These are phyloP conservation scores for Penicillium palitans DNA, from an alignment of 2,329 filamentous ascomycete genomes.

Conservation along the genomic window DNA sequence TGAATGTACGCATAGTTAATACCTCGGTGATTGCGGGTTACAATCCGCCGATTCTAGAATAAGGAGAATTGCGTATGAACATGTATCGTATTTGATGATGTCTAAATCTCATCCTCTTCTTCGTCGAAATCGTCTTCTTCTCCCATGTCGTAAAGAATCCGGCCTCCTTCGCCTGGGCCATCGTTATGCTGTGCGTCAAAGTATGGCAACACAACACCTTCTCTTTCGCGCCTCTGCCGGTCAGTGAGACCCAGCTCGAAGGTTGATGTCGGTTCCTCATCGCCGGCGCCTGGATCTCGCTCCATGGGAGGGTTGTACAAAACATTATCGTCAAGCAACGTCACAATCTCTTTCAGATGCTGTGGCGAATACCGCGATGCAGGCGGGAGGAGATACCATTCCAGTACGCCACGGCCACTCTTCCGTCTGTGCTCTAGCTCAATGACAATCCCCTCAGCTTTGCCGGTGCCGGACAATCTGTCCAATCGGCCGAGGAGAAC, in stretches of 20 bases:
- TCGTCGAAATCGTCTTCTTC: slow-evolving; percentile 96
- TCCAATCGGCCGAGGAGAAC: slow-evolving; percentile 66
- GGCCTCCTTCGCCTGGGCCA: slow-evolving; percentile 76
- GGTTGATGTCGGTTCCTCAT: slow-evolving; percentile 67
- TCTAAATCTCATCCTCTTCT: slow-evolving; percentile 85
- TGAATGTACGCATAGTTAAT: slow-evolving; percentile 42
- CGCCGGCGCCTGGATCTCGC: slow-evolving; percentile 43
- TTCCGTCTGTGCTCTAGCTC: slow-evolving; percentile 84
- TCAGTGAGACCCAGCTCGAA: slow-evolving; percentile 88
- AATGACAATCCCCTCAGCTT: slow-evolving; percentile 66
- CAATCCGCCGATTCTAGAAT: slow-evolving; percentile 24
- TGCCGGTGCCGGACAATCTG: slow-evolving; percentile 31
- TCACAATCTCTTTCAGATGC: slow-evolving; percentile 53
- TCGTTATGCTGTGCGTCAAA: slow-evolving; percentile 85
- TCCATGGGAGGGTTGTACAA: slow-evolving; percentile 58
- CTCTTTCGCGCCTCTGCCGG: slow-evolving; percentile 80
- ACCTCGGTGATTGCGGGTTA: slow-evolving; percentile 35
- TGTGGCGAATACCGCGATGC: slow-evolving; percentile 45
- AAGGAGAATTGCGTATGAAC: slow-evolving; percentile 10
- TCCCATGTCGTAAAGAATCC: slow-evolving; percentile 96
- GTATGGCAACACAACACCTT: slow-evolving; percentile 89
- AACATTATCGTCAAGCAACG: slow-evolving; percentile 74
- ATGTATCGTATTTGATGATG: background rate
- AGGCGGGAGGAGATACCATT: slow-evolving; percentile 63
- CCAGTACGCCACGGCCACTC: slow-evolving; percentile 73